phyloP scores from a whole-genome alignment of 176 grass and related monocot species.

The Microstegium vimineum region DNA sequence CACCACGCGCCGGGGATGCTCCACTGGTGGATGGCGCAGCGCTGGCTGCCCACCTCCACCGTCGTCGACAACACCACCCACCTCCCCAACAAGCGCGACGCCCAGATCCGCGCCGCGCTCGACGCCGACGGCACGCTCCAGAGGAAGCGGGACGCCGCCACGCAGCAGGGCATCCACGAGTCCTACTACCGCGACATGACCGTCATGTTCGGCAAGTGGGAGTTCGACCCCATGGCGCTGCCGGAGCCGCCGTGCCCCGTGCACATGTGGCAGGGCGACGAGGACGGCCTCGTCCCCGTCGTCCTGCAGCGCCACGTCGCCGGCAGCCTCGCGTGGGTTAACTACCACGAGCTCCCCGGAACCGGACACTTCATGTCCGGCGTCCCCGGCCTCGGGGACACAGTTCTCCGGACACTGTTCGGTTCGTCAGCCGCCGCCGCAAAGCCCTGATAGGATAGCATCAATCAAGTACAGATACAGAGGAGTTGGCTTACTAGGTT shows the following conservation, averaged over 20 bases:
- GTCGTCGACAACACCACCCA: conserved; percentile 44
- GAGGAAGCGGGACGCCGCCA: conserved; percentile 54
- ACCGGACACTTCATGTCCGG: conserved; percentile 59
- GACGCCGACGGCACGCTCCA: conserved; percentile 38
- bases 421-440: not conserved
- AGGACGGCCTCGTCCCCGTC: conserved; percentile 71
- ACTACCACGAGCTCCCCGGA: conserved; percentile 58
- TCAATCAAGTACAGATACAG: not conserved
- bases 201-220: conserved; percentile 78
- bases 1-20: conserved; percentile 76
- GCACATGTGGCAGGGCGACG: conserved; percentile 71
- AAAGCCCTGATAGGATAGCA: too few species aligned
- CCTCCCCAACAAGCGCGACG: conserved; percentile 65
- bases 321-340: conserved; percentile 42
- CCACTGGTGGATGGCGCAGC: conserved; percentile 82
- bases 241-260: conserved; percentile 50
- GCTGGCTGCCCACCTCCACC: conserved; percentile 70
- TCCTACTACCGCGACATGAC: conserved; percentile 69
- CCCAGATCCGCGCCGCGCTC: conserved; percentile 23
- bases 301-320: conserved; percentile 52
- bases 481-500: not conserved
- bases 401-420: conserved; percentile 61
- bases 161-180: conserved; percentile 66
- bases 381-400: conserved; percentile 43
- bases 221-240: conserved; percentile 66